Percentiles rank a stretch among this genome's conserved stretches.
These are phyloP conservation scores for Termitomyces sp. DNA, from an alignment of 768 basidiomycete species.

Conservation along the genomic window DNA sequence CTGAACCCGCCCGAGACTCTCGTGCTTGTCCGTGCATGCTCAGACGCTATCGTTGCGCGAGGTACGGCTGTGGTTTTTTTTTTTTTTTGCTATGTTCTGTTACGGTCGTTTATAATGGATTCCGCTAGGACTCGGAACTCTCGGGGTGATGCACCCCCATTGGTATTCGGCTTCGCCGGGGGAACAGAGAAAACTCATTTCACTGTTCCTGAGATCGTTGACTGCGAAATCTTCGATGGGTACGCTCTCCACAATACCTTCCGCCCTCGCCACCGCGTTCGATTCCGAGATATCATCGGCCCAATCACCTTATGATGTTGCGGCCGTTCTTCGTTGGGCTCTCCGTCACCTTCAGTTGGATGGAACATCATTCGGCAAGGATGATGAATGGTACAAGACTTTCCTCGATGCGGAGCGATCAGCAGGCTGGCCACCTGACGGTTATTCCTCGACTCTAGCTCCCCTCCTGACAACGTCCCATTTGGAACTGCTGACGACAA, in stretches of 20 bases:
- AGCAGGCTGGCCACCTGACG: conserved; percentile 54
- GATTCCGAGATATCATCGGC: conserved; percentile 60
- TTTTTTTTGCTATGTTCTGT: conserved; percentile 7
- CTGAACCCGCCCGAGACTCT: conserved; percentile 62
- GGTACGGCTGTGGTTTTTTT: too few relatives aligned
- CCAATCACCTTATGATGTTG: conserved; percentile 70
- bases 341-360: conserved; percentile 68
- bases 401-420: conserved; percentile 59
- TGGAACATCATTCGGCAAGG: conserved; percentile 52
- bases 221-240: conserved; percentile 37
- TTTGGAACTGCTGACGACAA: conserved; percentile 48
- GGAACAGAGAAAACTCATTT: conserved; percentile 63
- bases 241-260: conserved; percentile 46
- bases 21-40: conserved; percentile 59
- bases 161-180: conserved; percentile 74
- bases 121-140: conserved; percentile 67
- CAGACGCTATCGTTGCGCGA: conserved; percentile 57
- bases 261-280: conserved; percentile 46
- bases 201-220: conserved; percentile 66
- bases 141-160: conserved; percentile 82
- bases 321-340: conserved; percentile 78
- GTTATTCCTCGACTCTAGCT: conserved; percentile 56
- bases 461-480: conserved; percentile 59
- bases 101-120: conserved; percentile 7
- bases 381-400: conserved; percentile 60